A percentile compares a stretch with the other conserved stretches of the same genome.
Conservation (phyloP, 2,329 filamentous ascomycete genomes). For the Aspergillus sp. region DNA sequence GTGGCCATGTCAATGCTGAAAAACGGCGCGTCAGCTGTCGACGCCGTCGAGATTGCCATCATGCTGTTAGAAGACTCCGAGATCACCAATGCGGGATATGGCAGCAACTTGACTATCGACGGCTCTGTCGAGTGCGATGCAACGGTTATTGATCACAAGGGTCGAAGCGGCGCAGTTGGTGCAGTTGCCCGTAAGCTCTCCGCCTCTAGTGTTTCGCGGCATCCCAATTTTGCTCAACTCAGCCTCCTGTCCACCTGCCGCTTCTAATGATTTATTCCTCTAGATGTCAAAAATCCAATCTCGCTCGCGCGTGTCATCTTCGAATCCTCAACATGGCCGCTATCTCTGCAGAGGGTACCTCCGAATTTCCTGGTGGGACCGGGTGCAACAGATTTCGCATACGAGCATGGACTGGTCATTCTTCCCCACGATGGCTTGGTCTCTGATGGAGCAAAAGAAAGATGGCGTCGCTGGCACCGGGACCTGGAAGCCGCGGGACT, state of each 20-base stretch:
- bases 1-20: slow-evolving; percentile 73
- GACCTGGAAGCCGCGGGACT: slow-evolving; percentile 59
- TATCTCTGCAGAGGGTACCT: slow-evolving; percentile 81
- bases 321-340: slow-evolving; percentile 61
- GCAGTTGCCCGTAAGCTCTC: slow-evolving; percentile 72
- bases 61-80: slow-evolving; percentile 83
- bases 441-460: slow-evolving; percentile 67
- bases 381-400: slow-evolving; percentile 79
- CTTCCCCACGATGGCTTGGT: slow-evolving; percentile 68
- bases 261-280: slow-evolving; percentile 3
- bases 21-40: slow-evolving; percentile 67
- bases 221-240: slow-evolving; percentile 1
- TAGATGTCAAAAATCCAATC: slow-evolving; percentile 75
- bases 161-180: slow-evolving; percentile 85
- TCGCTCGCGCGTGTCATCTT: slow-evolving; percentile 75
- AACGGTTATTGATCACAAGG: slow-evolving; percentile 80
- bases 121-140: slow-evolving; percentile 92
- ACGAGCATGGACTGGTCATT: slow-evolving; percentile 63
- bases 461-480: slow-evolving; percentile 65
- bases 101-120: slow-evolving; percentile 86
- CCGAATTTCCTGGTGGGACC: slow-evolving; percentile 83
- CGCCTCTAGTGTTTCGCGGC: slow-evolving; percentile 13
- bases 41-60: slow-evolving; percentile 84
- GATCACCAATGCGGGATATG: slow-evolving; percentile 93
- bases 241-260: not conserved